A percentile compares a stretch with the other conserved stretches of the same genome.
These are phyloP conservation scores for Paramecium sonneborni DNA, from an alignment of 73 alveolate genomes.

Conservation along the genomic window DNA sequence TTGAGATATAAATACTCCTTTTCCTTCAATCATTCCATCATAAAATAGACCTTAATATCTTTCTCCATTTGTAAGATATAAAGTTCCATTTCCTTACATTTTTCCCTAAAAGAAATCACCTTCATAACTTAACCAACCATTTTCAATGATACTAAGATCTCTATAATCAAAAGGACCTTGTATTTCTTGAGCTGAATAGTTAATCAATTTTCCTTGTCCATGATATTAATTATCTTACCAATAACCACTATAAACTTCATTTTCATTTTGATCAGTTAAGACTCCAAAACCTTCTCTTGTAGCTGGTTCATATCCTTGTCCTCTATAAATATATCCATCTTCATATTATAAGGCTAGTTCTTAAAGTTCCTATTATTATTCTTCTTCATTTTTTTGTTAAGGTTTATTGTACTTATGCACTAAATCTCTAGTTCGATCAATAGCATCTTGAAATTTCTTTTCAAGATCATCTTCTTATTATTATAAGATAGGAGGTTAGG, in stretches of 20 bases:
- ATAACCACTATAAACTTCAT: constrained; percentile 20
- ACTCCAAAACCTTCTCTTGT: constrained; percentile 13
- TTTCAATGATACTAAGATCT: not conserved
- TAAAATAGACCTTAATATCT: not conserved
- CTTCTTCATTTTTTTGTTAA: not conserved
- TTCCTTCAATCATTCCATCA: constrained; percentile 30
- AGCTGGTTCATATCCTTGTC: constrained; percentile 32
- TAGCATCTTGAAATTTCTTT: constrained; percentile 6
- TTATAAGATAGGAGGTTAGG: not conserved
- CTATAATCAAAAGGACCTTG: constrained; percentile 2
- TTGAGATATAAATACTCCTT: not conserved
- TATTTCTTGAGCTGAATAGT: not conserved
- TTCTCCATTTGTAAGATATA: not conserved
- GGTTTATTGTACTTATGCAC: not conserved
- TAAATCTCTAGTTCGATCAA: not conserved
- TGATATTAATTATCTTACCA: constrained; percentile 14
- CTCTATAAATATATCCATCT: constrained; percentile 35
- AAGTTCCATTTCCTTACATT: not conserved
- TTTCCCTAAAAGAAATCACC: not conserved
- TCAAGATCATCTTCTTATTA: not conserved
- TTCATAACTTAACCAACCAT: constrained; percentile 15
- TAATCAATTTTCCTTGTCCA: constrained; percentile 12
- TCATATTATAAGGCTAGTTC: constrained; percentile 24
- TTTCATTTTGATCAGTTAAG: not conserved
- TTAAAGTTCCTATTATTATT: not conserved